phyloP scores from a whole-genome alignment of 2,329 filamentous ascomycete genomes.

The Aureobasidium sp. region DNA sequence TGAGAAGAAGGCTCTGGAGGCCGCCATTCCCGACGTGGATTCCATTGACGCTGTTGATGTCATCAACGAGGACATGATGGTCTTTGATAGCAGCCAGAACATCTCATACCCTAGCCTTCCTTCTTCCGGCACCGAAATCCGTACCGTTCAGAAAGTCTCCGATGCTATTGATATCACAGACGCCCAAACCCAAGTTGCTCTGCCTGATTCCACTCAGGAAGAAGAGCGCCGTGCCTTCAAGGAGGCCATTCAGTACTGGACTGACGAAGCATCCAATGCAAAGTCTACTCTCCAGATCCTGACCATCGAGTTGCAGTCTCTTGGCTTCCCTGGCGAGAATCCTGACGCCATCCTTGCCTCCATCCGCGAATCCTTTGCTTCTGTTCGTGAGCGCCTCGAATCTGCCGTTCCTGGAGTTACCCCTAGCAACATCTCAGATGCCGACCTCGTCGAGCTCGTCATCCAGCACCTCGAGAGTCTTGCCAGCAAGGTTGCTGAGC shows the following conservation, averaged over 20 bases:
- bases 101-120: conserved; percentile 21
- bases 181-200: conserved; percentile 12
- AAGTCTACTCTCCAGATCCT: conserved; percentile 33
- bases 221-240: conserved; percentile 28
- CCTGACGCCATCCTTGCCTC: conserved; percentile 27
- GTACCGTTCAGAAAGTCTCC: not conserved
- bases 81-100: conserved; percentile 21
- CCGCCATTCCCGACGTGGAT: conserved; percentile 11
- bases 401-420: conserved; percentile 30
- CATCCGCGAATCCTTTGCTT: conserved; percentile 34
- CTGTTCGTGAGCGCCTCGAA: conserved; percentile 32
- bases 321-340: conserved; percentile 30
- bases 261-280: conserved; percentile 29
- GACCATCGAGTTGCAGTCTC: conserved; percentile 34
- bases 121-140: conserved; percentile 1
- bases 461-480: conserved; percentile 28
- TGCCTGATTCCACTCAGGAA: conserved; percentile 17
- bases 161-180: conserved; percentile 6
- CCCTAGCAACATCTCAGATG: conserved; percentile 29
- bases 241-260: conserved; percentile 31
- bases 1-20: conserved; percentile 9
- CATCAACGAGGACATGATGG: conserved; percentile 24
- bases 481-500: conserved; percentile 17
- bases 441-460: conserved; percentile 32
- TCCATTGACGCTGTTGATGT: conserved; percentile 16